A percentile compares a stretch with the other conserved stretches of the same genome.
Evolutionary conservation across 106 monocot species (phyloP).

Genomic region (Dendrobium huoshanense): DNA sequence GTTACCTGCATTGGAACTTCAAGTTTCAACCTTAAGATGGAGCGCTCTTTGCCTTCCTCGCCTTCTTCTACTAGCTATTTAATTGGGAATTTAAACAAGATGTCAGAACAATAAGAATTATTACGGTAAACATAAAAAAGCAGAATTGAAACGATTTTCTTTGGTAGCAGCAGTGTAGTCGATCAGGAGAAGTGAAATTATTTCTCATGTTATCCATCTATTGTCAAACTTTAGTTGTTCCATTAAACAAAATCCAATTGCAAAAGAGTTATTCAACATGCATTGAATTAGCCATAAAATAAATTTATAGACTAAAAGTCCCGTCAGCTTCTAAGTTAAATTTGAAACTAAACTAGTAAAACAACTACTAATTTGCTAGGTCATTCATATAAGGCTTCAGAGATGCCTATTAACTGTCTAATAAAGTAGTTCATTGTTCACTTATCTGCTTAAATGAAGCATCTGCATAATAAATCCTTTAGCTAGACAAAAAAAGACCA

Average conservation of each 20-base stretch:
- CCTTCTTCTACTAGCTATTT: conserved; percentile 81
- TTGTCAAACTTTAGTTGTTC: background rate
- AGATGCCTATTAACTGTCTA: background rate
- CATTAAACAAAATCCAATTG: no score
- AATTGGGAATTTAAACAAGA: background rate
- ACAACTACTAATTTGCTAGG: background rate
- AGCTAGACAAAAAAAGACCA: background rate
- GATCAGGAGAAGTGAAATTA: background rate
- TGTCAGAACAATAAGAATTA: background rate
- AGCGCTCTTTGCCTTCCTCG: conserved; percentile 72
- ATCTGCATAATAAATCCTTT: background rate
- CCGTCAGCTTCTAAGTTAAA: background rate
- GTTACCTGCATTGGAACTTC: conserved; percentile 89
- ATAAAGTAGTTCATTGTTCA: background rate
- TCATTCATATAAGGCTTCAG: background rate
- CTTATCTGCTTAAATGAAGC: background rate
- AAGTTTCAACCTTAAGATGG: conserved; percentile 73
- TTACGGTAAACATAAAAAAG: background rate
- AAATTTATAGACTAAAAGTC: background rate
- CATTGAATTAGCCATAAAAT: background rate
- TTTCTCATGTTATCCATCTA: background rate
- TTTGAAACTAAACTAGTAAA: background rate
- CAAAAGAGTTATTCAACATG: background rate
- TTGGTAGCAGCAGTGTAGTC: background rate
- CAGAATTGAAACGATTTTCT: background rate